A percentile compares a stretch with the other conserved stretches of the same genome.
phyloP scores from a whole-genome alignment of 1,284 basidiomycete genomes.

The Phellopilus nigrolimitatus region DNA sequence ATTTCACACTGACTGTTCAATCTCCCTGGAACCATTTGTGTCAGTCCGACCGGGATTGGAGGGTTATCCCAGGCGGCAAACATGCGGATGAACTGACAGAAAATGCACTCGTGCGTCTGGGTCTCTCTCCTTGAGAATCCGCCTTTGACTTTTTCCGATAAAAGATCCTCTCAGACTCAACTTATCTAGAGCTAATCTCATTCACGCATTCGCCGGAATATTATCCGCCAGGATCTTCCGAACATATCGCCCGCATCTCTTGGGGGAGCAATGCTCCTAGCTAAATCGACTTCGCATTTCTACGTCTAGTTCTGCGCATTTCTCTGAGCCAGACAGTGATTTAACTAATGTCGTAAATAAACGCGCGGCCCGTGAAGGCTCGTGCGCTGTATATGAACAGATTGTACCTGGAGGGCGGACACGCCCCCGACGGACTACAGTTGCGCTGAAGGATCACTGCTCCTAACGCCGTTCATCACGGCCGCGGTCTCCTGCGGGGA shows the following conservation, averaged over 20 bases:
- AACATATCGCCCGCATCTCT: slow-evolving; percentile 37
- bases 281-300: slow-evolving; percentile 63
- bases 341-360: slow-evolving; percentile 49
- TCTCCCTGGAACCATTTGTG: no score
- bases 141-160: neutral
- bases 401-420: slow-evolving; percentile 48
- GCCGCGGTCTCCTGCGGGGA: slow-evolving; percentile 51
- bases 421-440: slow-evolving; percentile 45
- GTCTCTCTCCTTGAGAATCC: neutral
- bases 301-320: slow-evolving; percentile 32
- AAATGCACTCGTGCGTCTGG: slow-evolving; percentile 51
- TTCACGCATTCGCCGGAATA: slow-evolving; percentile 50
- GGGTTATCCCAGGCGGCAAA: slow-evolving; percentile 39
- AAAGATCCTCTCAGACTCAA: slow-evolving; percentile 54
- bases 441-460: slow-evolving; percentile 55
- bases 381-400: slow-evolving; percentile 34
- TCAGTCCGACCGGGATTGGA: neutral
- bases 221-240: slow-evolving; percentile 46
- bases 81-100: slow-evolving; percentile 49
- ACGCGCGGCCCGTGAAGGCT: slow-evolving; percentile 36
- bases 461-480: slow-evolving; percentile 27
- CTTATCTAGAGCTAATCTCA: slow-evolving; percentile 63
- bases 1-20: neutral
- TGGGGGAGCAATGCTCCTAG: slow-evolving; percentile 55
- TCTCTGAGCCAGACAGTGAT: neutral